Conservation (phyloP, 2,329 filamentous ascomycete genomes). For the Fusarium neocosmosporiellum region DNA sequence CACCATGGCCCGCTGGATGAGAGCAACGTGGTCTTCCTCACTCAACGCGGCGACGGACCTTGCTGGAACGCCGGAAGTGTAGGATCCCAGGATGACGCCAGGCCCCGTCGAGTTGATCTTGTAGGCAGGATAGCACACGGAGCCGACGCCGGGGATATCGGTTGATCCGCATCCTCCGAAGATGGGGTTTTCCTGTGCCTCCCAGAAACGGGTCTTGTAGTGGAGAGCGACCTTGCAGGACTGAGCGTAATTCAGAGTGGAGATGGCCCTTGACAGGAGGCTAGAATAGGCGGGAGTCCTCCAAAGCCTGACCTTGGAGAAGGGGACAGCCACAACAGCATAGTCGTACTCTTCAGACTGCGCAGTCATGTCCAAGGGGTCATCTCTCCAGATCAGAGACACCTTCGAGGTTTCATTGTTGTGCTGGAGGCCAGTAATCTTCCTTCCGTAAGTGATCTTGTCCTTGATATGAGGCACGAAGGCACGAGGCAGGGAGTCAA, state of each 20-base stretch:
- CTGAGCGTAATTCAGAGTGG: conserved; percentile 55
- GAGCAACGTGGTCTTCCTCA: conserved; percentile 35
- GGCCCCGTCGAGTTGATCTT: conserved; percentile 35
- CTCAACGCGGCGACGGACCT: conserved; percentile 30
- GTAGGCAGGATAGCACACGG: conserved; percentile 34
- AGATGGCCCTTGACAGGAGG: conserved; percentile 59
- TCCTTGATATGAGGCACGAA: conserved; percentile 72
- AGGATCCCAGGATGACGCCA: conserved; percentile 29
- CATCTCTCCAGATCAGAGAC: conserved; percentile 65
- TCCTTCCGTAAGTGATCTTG: conserved; percentile 61
- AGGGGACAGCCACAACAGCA: conserved; percentile 71
- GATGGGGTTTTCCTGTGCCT: conserved; percentile 65
- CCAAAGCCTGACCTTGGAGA: conserved; percentile 73
- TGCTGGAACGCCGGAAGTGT: conserved; percentile 35
- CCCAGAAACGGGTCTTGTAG: conserved; percentile 73
- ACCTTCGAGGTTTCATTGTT: conserved; percentile 60
- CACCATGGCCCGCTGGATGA: conserved; percentile 25
- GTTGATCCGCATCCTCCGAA: conserved; percentile 68
- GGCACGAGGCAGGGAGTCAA: conserved; percentile 56
- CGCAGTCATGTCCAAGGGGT: conserved; percentile 49
- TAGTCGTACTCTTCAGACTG: conserved; percentile 71
- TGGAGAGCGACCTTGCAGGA: conserved; percentile 49
- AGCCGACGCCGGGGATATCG: conserved; percentile 22
- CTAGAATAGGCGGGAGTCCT: conserved; percentile 56
- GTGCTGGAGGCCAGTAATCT: conserved; percentile 67